These are phyloP conservation scores for Syzygium malaccense DNA, from an alignment of 441 rosid genomes.

Conservation along the genomic window DNA sequence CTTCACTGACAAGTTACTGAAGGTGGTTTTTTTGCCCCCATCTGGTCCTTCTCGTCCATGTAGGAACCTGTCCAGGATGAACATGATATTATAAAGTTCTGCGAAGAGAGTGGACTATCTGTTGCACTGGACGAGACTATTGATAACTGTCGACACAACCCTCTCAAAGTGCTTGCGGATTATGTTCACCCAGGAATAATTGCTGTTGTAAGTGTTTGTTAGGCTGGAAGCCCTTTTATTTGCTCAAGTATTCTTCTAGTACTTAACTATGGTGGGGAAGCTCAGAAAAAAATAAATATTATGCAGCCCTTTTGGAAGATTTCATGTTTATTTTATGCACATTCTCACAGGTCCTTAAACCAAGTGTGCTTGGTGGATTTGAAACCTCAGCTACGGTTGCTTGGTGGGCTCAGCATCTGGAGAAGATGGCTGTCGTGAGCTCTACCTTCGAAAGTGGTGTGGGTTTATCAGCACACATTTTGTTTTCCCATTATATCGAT, in stretches of 20 bases:
- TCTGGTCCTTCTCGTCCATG: background rate
- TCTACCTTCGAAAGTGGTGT: constrained; percentile 87
- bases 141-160: constrained; percentile 41
- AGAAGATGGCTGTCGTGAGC: constrained; percentile 90
- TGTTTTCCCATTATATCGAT: constrained; percentile 70
- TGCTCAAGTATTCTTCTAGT: background rate
- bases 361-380: constrained; percentile 90
- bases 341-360: constrained; percentile 71
- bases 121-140: constrained; percentile 94
- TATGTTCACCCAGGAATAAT: constrained; percentile 76
- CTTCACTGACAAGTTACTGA: background rate
- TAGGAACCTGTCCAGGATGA: constrained; percentile 86
- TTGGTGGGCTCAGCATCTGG: constrained; percentile 76
- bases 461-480: constrained; percentile 63
- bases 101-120: constrained; percentile 82
- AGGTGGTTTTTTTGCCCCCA: background rate
- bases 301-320: background rate
- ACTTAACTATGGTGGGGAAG: background rate
- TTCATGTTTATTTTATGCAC: background rate
- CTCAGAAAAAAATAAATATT: background rate
- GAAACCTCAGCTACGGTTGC: constrained; percentile 80
- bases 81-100: constrained; percentile 70
- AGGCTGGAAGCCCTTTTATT: background rate
- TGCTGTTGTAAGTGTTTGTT: constrained; percentile 64
- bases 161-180: constrained; percentile 45